These are phyloP conservation scores for Tricholoma bakamatsutake DNA, from an alignment of 768 basidiomycete genomes.

Conservation along the genomic window DNA sequence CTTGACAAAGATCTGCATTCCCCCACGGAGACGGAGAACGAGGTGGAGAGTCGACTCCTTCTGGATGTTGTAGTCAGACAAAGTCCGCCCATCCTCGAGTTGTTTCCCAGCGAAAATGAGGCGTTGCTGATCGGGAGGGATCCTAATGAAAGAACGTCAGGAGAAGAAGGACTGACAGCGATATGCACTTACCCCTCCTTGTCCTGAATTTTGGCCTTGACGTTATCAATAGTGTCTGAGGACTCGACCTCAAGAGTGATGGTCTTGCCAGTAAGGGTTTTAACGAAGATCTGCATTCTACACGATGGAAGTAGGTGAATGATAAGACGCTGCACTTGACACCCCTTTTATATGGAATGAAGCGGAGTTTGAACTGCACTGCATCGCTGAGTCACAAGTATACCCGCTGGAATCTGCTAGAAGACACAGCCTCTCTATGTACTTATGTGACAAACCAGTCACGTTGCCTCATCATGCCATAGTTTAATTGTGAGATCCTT, in stretches of 20 bases:
- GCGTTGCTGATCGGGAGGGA: slow-evolving; percentile 75
- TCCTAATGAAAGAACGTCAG: slow-evolving; percentile 28
- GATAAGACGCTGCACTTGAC: not conserved
- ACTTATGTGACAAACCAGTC: too few relatives aligned
- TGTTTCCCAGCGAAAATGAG: slow-evolving; percentile 82
- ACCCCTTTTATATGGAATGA: slow-evolving; percentile 20
- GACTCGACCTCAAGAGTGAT: slow-evolving; percentile 72
- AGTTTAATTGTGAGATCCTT: slow-evolving; percentile 81
- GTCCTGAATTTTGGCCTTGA: slow-evolving; percentile 83
- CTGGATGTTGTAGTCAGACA: slow-evolving; percentile 65
- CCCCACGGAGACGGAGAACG: slow-evolving; percentile 40
- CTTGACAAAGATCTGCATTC: slow-evolving; percentile 88
- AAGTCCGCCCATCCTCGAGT: slow-evolving; percentile 75
- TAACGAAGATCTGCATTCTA: slow-evolving; percentile 45
- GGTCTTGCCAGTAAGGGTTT: slow-evolving; percentile 67
- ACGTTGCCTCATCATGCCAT: slow-evolving; percentile 53
- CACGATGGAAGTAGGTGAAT: slow-evolving; percentile 1
- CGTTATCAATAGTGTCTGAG: slow-evolving; percentile 66
- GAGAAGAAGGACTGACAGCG: not conserved
- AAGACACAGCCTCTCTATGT: too few relatives aligned
- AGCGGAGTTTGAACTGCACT: slow-evolving; percentile 35
- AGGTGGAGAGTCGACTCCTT: slow-evolving; percentile 58
- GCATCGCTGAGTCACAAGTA: slow-evolving; percentile 10
- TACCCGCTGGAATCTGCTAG: too few relatives aligned
- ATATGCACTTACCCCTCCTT: slow-evolving; percentile 61